Evolutionary conservation across 2,329 filamentous ascomycete species (phyloP), one percentile per base, ranked within the genome.

Genomic region (Cryphonectria japonica): DNA sequence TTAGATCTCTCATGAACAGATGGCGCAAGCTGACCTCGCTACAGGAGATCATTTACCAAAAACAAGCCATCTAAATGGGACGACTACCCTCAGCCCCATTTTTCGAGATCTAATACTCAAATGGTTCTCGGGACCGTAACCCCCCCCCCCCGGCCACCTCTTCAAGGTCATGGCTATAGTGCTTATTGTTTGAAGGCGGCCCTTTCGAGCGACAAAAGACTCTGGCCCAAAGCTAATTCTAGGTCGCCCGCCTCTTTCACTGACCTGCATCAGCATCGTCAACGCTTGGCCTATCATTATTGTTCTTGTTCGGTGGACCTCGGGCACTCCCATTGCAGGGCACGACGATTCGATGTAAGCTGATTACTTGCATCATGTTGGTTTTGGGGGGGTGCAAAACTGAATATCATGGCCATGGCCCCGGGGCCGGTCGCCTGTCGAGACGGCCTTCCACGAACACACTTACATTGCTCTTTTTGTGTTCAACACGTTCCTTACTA

Each of bases 131-230:
- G 34, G 22, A 39, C 59, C 16, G 59, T 26, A 26, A 26, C 26
- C 26, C 26, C 26, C 26, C 26, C 59, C 34, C 7, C 22, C 16
- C 6, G 22, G 34, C 54, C 54, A 13, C 16, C 32, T 34, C 9
- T 6, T 19, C 19, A 39, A 26, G 34, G 3, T 19, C 19, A 32
- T 32, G 19, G 34, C 59, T 5, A 61, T n/a, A 39, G 32, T 34
- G 59, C 59, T 39, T 34, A 61, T 61, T 39, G 59, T 61, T 61
- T 61, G 34, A 39, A 61, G 59, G 34, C 34, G 32, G 19, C 32
- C 59, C 19, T 52, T 65, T 50, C 29, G 34, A 52, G 63, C 9
- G 62, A 32, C 41, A 34, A 7, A 22, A 22, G 46, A 50, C 46
- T 50, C 41, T 46, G 43, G 29, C 29, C 43, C 14, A 50, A 29